Conservation (phyloP, 1,139 yeast genomes). For the Arxiozyma slooffiae region DNA sequence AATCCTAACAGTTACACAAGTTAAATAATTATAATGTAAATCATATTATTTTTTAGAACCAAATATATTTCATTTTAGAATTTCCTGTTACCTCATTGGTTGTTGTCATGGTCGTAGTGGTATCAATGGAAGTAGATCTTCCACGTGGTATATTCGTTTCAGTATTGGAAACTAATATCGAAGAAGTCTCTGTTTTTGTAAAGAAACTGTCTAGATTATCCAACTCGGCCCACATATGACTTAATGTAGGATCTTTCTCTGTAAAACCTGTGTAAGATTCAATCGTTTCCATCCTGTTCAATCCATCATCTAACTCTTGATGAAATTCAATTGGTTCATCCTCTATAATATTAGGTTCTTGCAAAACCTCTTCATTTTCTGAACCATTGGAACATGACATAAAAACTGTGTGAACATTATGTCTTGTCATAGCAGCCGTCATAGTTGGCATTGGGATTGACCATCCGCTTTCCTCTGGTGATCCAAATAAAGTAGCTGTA, state of each 20-base stretch:
- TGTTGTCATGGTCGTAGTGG: conserved; percentile 52
- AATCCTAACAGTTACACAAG: not conserved
- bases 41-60: not conserved
- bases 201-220: conserved; percentile 90
- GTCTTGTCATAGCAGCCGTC: conserved; percentile 77
- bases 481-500: conserved; percentile 85
- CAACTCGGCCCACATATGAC: conserved; percentile 94
- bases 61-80: conserved; percentile 1
- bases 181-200: conserved; percentile 39
- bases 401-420: conserved; percentile 91
- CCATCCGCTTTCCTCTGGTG: conserved; percentile 98
- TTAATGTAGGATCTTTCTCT: conserved; percentile 56
- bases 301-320: conserved; percentile 36
- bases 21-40: not conserved
- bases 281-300: conserved; percentile 24
- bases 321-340: conserved; percentile 63
- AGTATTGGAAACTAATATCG: conserved; percentile 8
- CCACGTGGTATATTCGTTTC: conserved; percentile 30
- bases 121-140: conserved; percentile 45
- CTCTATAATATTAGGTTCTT: conserved; percentile 38
- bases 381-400: conserved; percentile 52
- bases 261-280: conserved; percentile 43
- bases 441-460: conserved; percentile 91
- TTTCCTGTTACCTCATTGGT: conserved; percentile 19
- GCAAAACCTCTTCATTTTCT: conserved; percentile 18